phyloP scores from a whole-genome alignment of 768 basidiomycete genomes.

The Favolaschia claudopus region DNA sequence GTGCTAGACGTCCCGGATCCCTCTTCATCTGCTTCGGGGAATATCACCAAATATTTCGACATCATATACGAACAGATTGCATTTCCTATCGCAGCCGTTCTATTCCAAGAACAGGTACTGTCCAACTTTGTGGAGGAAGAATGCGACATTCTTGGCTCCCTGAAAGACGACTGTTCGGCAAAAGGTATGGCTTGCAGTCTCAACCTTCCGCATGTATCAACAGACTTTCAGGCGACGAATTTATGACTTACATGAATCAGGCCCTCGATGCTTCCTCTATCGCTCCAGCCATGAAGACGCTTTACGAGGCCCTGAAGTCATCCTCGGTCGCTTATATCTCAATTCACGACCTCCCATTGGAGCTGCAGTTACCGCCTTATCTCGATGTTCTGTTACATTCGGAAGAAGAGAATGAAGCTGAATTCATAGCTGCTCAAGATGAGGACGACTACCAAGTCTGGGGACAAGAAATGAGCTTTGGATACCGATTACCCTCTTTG shows the following conservation, averaged over 20 bases:
- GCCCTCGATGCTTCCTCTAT: constrained; percentile 74
- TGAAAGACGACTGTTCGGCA: constrained; percentile 75
- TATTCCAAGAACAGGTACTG: constrained; percentile 90
- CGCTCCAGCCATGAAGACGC: constrained; percentile 77
- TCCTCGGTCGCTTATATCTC: constrained; percentile 80
- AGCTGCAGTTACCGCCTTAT: constrained; percentile 86
- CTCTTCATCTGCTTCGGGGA: constrained; percentile 81
- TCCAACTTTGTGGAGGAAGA: constrained; percentile 87
- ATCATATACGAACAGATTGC: constrained; percentile 89
- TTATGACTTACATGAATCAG: constrained; percentile 59
- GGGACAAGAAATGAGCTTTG: constrained; percentile 74
- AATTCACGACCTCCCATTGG: constrained; percentile 80
- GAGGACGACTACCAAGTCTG: constrained; percentile 62
- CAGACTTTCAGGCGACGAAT: constrained; percentile 60
- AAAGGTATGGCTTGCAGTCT: constrained; percentile 55
- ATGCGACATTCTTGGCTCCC: constrained; percentile 70
- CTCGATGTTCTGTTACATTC: constrained; percentile 75
- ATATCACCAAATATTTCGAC: constrained; percentile 82
- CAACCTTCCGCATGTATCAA: background rate
- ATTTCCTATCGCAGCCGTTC: constrained; percentile 89
- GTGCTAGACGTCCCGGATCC: constrained; percentile 92
- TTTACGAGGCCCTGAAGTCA: constrained; percentile 82
- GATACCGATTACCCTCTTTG: constrained; percentile 77
- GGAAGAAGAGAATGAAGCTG: constrained; percentile 64
- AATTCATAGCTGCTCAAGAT: constrained; percentile 56